A percentile compares a stretch with the other conserved stretches of the same genome.
Conservation (phyloP, 805 yeast genomes). For the Candida vartiovaarae region DNA sequence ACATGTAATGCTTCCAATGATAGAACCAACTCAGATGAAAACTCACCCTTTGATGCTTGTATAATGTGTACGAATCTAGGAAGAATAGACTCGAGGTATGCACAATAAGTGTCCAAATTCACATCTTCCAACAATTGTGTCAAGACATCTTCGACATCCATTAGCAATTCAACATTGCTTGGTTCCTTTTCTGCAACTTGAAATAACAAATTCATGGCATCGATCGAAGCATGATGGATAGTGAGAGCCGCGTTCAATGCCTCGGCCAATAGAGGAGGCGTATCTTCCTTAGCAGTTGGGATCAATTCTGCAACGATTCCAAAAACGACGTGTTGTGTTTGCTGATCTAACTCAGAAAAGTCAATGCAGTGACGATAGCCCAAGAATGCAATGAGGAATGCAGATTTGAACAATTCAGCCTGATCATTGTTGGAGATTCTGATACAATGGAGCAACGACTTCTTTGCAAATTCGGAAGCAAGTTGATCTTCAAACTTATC, state of each 20-base stretch:
- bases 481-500: conserved; percentile 40
- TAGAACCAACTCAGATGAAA: conserved; percentile 52
- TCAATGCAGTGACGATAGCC: conserved; percentile 37
- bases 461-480: conserved; percentile 24
- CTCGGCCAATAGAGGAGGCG: conserved; percentile 68
- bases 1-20: conserved; percentile 48
- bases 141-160: conserved; percentile 65
- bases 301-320: conserved; percentile 28
- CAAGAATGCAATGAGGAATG: conserved; percentile 44
- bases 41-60: conserved; percentile 32
- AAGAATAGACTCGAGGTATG: conserved; percentile 43
- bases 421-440: conserved; percentile 22
- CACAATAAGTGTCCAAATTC: conserved; percentile 35
- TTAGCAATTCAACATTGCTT: conserved; percentile 60
- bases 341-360: conserved; percentile 10
- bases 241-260: conserved; percentile 52
- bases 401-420: conserved; percentile 26
- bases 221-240: conserved; percentile 27
- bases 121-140: conserved; percentile 48
- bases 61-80: conserved; percentile 41
- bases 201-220: conserved; percentile 49
- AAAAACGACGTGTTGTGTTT: conserved; percentile 24
- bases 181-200: conserved; percentile 66
- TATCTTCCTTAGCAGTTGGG: conserved; percentile 69
- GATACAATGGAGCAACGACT: conserved; percentile 19